Evolutionary conservation across 495 filamentous ascomycete genomes (phyloP), one percentile per base, ranked within the genome.

Genomic region (Daldinia loculata): DNA sequence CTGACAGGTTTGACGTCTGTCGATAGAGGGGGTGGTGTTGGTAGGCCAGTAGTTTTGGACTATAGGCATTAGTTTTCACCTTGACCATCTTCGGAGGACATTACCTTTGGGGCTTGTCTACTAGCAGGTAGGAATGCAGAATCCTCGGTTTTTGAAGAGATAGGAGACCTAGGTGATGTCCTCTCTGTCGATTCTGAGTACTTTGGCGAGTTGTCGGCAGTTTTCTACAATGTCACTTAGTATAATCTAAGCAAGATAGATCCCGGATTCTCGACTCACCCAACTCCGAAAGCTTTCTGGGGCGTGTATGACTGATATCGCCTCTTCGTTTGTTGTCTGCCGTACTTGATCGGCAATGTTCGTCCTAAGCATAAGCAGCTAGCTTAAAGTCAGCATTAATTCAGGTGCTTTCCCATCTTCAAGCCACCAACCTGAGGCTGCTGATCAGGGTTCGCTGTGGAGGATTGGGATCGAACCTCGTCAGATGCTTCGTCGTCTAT

Each of bases 261-360:
- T 29, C 53, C 12, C 3, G 15, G 15, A 58, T 19, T 36, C 6
- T 7, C 26, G 38, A 80, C 90, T 81, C 74, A 95, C 92, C 86
- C 94, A 94, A 61, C 86, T 85, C 56, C 87, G 84, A 80, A 94
- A 97, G 41, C 90, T 91, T 70, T 90, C 80, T 4, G 93, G 93
- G 22, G 91, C 92, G 81, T 96, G 93, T 72, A 97, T 97, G 55
- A 95, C 93, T 3, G 93, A 97, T 63, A 90, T 84, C 24, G 92
- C 87, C 58, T 95, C 92, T 63, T 94, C 90, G 66, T 89, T 87
- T 39, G 84, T 81, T 24, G 85, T 83, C 62, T 82, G 80, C 72
- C 84, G 84, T 63, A 84, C 75, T 24, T 85, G 79, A 30, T 86
- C 84, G 60, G 84, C 77, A 12, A 89, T 78, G 61, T 87, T 85